Evolutionary conservation across 2,329 filamentous ascomycete genomes (phyloP).

Genomic region (Verticillium albo-atrum): DNA sequence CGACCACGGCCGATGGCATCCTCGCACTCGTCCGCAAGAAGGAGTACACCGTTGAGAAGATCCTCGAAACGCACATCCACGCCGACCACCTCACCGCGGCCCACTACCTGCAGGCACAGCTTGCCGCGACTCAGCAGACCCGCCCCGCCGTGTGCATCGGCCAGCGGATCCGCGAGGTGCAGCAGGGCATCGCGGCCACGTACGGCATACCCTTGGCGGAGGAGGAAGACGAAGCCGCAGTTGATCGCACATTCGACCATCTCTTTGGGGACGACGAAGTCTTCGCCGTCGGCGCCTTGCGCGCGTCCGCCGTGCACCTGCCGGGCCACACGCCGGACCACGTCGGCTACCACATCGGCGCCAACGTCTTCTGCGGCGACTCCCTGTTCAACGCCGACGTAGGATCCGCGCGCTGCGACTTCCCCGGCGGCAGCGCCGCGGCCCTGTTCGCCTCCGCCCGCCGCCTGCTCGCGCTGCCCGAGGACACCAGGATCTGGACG

Average conservation of each 20-base stretch:
- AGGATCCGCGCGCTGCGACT: constrained; percentile 45
- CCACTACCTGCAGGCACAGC: constrained; percentile 42
- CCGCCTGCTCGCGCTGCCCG: constrained; percentile 36
- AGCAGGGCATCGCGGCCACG: constrained; percentile 31
- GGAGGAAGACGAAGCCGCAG: constrained; percentile 27
- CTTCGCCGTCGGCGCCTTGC: constrained; percentile 36
- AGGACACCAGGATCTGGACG: constrained; percentile 43
- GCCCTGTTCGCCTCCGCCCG: constrained; percentile 38
- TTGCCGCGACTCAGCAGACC: constrained; percentile 18
- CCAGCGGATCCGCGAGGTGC: constrained; percentile 35
- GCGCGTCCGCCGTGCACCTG: constrained; percentile 34
- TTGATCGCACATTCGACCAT: constrained; percentile 24
- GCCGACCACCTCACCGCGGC: constrained; percentile 53
- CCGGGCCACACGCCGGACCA: constrained; percentile 46
- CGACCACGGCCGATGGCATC: constrained; percentile 42
- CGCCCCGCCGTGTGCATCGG: constrained; percentile 34
- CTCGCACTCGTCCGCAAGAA: constrained; percentile 34
- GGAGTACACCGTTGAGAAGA: constrained; percentile 38
- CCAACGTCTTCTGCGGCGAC: constrained; percentile 37
- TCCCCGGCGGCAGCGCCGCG: constrained; percentile 42
- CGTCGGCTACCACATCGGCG: constrained; percentile 40
- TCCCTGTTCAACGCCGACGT: constrained; percentile 43
- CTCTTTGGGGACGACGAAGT: constrained; percentile 37
- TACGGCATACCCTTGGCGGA: constrained; percentile 36
- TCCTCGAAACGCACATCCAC: constrained; percentile 55